A percentile compares a stretch with the other conserved stretches of the same genome.
Conservation (phyloP, 148 eudicot genomes). For the Gaultheria prostrata region DNA sequence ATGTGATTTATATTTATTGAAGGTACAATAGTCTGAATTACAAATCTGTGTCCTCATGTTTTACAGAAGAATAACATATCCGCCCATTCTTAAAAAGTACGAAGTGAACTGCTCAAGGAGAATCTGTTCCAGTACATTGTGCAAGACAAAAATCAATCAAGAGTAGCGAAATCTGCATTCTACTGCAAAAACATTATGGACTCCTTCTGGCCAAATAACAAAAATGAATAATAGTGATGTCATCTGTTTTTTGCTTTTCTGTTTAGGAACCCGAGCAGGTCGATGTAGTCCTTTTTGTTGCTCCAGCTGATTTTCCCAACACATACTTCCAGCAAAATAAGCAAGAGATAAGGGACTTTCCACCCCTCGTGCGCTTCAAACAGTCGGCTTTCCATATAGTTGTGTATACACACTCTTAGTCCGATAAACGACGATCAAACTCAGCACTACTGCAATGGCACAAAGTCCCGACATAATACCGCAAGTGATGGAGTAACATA, state of each 20-base stretch:
- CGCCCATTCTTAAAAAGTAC: neutral
- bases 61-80: neutral
- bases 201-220: neutral
- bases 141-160: neutral
- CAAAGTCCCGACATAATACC: constrained; percentile 48
- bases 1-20: neutral
- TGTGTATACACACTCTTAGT: constrained; percentile 52
- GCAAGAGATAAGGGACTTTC: neutral
- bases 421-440: constrained; percentile 43
- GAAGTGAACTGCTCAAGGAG: neutral
- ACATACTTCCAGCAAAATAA: neutral
- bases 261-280: neutral
- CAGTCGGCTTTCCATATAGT: constrained; percentile 29
- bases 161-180: neutral
- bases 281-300: neutral
- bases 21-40: neutral
- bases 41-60: constrained; percentile 7
- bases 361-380: neutral
- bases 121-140: neutral
- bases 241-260: neutral
- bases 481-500: constrained; percentile 59
- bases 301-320: neutral
- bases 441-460: constrained; percentile 33
- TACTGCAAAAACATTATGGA: neutral
- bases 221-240: neutral